Percentiles rank a stretch among this genome's conserved stretches.
Evolutionary conservation across 1,139 yeast species (phyloP).

Genomic region (Spencermartinsiella ligniputridi): DNA sequence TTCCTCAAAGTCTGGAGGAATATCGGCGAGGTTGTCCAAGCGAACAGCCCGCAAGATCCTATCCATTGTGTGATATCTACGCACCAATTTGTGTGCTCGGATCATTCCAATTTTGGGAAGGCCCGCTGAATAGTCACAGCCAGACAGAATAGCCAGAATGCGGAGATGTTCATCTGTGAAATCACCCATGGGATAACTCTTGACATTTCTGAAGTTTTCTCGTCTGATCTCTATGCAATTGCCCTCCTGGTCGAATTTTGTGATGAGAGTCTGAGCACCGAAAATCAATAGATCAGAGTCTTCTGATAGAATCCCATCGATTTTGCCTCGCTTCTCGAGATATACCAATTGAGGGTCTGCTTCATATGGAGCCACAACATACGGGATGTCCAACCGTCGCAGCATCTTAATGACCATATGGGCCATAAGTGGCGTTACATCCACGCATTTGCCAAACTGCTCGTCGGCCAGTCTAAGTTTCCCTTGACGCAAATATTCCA

Average conservation of each 20-base stretch:
- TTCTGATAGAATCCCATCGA: constrained; percentile 86
- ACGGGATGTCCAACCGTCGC: constrained; percentile 54
- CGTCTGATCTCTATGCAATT: constrained; percentile 66
- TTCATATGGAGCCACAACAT: constrained; percentile 95
- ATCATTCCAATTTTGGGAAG: constrained; percentile 75
- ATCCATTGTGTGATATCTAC: constrained; percentile 48
- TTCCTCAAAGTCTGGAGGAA: constrained; percentile 56
- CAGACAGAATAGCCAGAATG: constrained; percentile 79
- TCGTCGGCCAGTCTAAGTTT: constrained; percentile 59
- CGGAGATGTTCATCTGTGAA: constrained; percentile 58
- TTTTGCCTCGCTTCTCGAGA: constrained; percentile 67
- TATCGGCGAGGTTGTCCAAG: constrained; percentile 52
- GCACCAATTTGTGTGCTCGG: constrained; percentile 65
- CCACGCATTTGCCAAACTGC: constrained; percentile 62
- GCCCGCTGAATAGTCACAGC: constrained; percentile 95
- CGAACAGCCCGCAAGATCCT: constrained; percentile 49
- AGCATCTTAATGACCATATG: constrained; percentile 72
- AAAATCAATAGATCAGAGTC: constrained; percentile 90
- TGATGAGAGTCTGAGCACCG: constrained; percentile 72
- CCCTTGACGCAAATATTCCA: constrained; percentile 36
- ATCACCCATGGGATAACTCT: constrained; percentile 39
- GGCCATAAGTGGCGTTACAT: constrained; percentile 89
- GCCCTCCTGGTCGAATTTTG: constrained; percentile 73
- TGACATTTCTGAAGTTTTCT: constrained; percentile 34
- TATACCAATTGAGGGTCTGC: constrained; percentile 98